Base-by-base conservation (phyloP, 2,329 filamentous ascomycete species). In the Lecanicillium sp. region DNA sequence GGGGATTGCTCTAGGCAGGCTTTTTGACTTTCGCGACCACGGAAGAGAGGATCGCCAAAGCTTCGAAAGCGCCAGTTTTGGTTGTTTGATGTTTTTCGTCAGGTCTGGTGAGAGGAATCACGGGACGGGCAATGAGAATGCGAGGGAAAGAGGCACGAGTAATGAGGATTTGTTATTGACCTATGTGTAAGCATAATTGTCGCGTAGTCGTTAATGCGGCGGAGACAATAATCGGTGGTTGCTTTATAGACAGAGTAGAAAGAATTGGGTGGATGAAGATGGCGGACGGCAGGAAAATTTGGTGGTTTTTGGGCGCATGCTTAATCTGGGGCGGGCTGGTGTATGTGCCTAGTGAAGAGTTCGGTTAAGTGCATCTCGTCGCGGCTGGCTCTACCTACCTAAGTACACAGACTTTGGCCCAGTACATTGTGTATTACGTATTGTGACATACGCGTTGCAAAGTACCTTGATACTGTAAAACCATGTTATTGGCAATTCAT, bases 11-110 rank as follows among this genome's bases (percentile, higher is more conserved):
- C 69, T 90, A 77, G 86, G 85, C 84, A 76, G 32, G 65, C 84
- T 78, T 79, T 79, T 89, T 90, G 86, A 90, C 85, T 87, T 72
- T 84, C 58, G 70, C 76, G 80, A 82, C 77, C 81, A 87, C 76
- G 61, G 74, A 50, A 47, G 61, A 71, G 60, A 69, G 68, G 71
- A 64, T 72, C 81, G 72, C 71, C 67, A 85, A 87, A 88, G 86
- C 86, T 92, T 92, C 86, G 86, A 92, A 85, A 85, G 84, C 81
- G 85, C 86, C 85, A 62, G 50, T n/a, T 19, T n/a, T 35, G 12
- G 4, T n/a, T 9, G 7, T 20, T 35, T 19, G 22, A 25, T 25
- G 6, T 25, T 25, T 25, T 11, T 7, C 22, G 22, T 25, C 22
- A 25, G 7, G 22, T 6, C 22, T 25, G 22, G 11, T 11, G 22